Evolutionary conservation across 306 rosid genomes (phyloP).

Genomic region (Amphicarpaea edgeworthii): DNA sequence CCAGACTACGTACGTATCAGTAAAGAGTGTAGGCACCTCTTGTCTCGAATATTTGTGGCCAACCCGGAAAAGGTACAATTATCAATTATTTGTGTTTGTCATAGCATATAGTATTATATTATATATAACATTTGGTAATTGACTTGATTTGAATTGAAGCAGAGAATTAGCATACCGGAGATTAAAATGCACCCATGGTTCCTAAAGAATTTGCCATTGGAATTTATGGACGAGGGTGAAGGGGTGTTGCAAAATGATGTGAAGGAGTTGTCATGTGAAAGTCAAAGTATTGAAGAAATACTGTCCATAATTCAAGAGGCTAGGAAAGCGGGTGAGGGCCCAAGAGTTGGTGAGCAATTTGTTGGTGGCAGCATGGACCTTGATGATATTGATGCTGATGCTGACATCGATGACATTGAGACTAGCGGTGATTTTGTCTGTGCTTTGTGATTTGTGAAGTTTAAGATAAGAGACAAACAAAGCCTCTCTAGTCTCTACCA

Average conservation of each 20-base stretch:
- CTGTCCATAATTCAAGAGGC: conserved; percentile 82
- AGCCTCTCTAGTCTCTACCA: conserved; percentile 25
- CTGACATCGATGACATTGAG: conserved; percentile 85
- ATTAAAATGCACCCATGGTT: conserved; percentile 86
- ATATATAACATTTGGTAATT: neutral
- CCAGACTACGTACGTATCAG: conserved; percentile 85
- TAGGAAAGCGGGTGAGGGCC: conserved; percentile 62
- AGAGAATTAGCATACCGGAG: conserved; percentile 93
- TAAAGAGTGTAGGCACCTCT: conserved; percentile 82
- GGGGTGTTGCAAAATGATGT: conserved; percentile 41
- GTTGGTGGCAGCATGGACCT: conserved; percentile 89
- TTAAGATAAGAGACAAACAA: conserved; percentile 57
- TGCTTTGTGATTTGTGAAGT: conserved; percentile 65
- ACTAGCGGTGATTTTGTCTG: conserved; percentile 95
- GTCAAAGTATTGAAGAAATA: conserved; percentile 71
- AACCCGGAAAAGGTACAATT: conserved; percentile 87
- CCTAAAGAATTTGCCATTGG: conserved; percentile 71
- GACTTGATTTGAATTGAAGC: conserved; percentile 26
- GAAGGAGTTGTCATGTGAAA: conserved; percentile 44
- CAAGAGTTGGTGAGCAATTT: conserved; percentile 62
- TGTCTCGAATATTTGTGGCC: conserved; percentile 85
- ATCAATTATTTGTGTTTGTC: conserved; percentile 2
- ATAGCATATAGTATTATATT: neutral
- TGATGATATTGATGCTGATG: conserved; percentile 81
- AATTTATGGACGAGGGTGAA: conserved; percentile 65